Evolutionary conservation across 441 rosid genomes (phyloP).

Genomic region (Adansonia gregorii): DNA sequence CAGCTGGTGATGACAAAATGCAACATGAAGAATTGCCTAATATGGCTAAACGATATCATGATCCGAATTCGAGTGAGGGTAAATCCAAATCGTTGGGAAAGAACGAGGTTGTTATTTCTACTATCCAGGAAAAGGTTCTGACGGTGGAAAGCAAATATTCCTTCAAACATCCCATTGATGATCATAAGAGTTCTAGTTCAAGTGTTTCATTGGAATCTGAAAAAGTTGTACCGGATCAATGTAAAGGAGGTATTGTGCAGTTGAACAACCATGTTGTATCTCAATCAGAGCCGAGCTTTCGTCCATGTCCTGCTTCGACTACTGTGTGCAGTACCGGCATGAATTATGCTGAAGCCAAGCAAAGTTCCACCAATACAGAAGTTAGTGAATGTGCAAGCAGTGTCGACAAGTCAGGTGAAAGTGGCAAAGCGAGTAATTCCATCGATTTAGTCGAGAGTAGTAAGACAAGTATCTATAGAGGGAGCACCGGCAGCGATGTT

Average conservation of each 20-base stretch:
- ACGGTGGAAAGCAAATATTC: constrained; percentile 37
- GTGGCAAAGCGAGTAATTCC: constrained; percentile 44
- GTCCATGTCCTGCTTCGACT: constrained; percentile 59
- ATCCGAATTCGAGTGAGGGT: constrained; percentile 29
- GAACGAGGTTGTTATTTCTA: constrained; percentile 31
- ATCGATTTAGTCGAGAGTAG: constrained; percentile 55
- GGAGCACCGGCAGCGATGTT: constrained; percentile 80
- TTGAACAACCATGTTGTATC: constrained; percentile 35
- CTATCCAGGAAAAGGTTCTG: constrained; percentile 27
- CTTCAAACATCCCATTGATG: constrained; percentile 40
- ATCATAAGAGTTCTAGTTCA: constrained; percentile 36
- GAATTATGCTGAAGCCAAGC: constrained; percentile 64
- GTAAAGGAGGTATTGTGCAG: constrained; percentile 35
- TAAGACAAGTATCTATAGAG: constrained; percentile 72
- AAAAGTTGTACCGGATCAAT: constrained; percentile 36
- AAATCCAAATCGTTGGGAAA: constrained; percentile 35
- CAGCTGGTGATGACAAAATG: constrained; percentile 16
- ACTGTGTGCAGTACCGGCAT: constrained; percentile 58
- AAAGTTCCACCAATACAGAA: constrained; percentile 76
- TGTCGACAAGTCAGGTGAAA: constrained; percentile 47
- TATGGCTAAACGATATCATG: constrained; percentile 40
- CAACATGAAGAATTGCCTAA: constrained; percentile 39
- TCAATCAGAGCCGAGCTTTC: constrained; percentile 47
- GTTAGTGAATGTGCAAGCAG: constrained; percentile 63
- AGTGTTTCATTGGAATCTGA: constrained; percentile 48